A percentile compares a stretch with the other conserved stretches of the same genome.
phyloP scores from a whole-genome alignment of 306 rosid species.

The Elaeagnus macrophylla region DNA sequence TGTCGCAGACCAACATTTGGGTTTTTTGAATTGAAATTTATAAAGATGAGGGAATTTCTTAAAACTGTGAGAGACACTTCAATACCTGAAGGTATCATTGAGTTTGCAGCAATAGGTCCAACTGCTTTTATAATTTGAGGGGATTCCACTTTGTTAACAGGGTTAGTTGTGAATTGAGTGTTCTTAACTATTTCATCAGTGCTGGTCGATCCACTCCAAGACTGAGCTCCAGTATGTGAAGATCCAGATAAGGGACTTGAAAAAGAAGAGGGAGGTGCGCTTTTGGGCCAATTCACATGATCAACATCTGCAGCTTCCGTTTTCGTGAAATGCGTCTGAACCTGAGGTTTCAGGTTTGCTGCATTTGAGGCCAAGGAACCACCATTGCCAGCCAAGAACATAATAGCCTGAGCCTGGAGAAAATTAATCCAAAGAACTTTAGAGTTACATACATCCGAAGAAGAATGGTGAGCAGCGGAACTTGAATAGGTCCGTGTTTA shows the following conservation, averaged over 20 bases:
- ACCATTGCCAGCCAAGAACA: conserved; percentile 65
- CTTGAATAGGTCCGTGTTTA: not conserved
- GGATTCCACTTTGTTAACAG: conserved; percentile 52
- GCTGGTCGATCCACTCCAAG: conserved; percentile 71
- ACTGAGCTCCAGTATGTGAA: conserved; percentile 55
- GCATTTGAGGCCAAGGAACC: conserved; percentile 28
- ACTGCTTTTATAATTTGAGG: conserved; percentile 30
- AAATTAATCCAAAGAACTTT: conserved; percentile 18
- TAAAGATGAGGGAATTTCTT: too few species aligned
- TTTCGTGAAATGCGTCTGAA: conserved; percentile 37
- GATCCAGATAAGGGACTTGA: conserved; percentile 78
- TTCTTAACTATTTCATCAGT: conserved; percentile 67
- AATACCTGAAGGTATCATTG: conserved; percentile 71
- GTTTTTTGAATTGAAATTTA: too few species aligned
- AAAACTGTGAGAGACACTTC: not conserved
- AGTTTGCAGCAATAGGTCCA: conserved; percentile 26
- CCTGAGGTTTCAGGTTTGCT: conserved; percentile 39
- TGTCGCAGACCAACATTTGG: too few species aligned
- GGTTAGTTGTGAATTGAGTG: conserved; percentile 32
- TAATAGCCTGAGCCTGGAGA: conserved; percentile 80
- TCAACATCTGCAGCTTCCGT: conserved; percentile 34
- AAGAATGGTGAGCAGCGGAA: conserved; percentile 3
- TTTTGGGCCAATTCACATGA: conserved; percentile 36
- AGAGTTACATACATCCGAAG: conserved; percentile 8
- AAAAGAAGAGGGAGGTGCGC: conserved; percentile 35